These are phyloP conservation scores for Aspergillus persii DNA, from an alignment of 2,329 filamentous ascomycete genomes.

Conservation along the genomic window DNA sequence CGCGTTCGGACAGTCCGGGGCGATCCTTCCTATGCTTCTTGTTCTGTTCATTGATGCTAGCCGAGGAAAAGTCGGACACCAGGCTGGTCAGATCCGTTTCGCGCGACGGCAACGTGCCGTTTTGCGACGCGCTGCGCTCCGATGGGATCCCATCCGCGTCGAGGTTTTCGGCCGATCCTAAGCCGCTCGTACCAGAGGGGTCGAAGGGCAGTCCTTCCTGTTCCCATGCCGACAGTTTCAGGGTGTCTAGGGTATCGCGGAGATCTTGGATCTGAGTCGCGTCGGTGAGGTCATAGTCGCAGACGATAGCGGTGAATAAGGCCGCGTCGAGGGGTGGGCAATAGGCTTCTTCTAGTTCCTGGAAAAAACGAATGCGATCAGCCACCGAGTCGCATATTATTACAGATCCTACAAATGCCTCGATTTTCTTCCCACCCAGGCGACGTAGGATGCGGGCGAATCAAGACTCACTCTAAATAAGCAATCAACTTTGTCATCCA, in stretches of 20 bases:
- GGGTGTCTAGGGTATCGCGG: constrained; percentile 58
- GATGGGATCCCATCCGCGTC: constrained; percentile 24
- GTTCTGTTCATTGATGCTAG: constrained; percentile 27
- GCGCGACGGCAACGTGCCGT: constrained; percentile 39
- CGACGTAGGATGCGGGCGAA: not conserved
- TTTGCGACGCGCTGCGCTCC: constrained; percentile 29
- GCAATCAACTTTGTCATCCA: constrained; percentile 21
- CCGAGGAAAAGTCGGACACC: constrained; percentile 45
- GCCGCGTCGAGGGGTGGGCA: constrained; percentile 74
- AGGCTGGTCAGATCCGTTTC: constrained; percentile 52
- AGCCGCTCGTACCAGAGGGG: constrained; percentile 65
- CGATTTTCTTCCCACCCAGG: not conserved
- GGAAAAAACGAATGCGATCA: not conserved
- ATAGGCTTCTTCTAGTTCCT: constrained; percentile 63
- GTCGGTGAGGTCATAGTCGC: constrained; percentile 66
- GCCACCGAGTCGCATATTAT: not conserved
- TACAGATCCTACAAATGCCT: not conserved
- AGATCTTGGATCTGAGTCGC: constrained; percentile 54
- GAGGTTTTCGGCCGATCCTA: constrained; percentile 23
- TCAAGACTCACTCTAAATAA: constrained; percentile 13
- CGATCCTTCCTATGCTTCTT: constrained; percentile 12
- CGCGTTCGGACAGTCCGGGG: constrained; percentile 15
- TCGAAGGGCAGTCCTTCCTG: constrained; percentile 67
- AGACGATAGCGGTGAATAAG: constrained; percentile 70
- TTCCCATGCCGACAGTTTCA: constrained; percentile 72